These are phyloP conservation scores for Boletus fagicola DNA, from an alignment of 768 basidiomycete genomes.

Conservation along the genomic window DNA sequence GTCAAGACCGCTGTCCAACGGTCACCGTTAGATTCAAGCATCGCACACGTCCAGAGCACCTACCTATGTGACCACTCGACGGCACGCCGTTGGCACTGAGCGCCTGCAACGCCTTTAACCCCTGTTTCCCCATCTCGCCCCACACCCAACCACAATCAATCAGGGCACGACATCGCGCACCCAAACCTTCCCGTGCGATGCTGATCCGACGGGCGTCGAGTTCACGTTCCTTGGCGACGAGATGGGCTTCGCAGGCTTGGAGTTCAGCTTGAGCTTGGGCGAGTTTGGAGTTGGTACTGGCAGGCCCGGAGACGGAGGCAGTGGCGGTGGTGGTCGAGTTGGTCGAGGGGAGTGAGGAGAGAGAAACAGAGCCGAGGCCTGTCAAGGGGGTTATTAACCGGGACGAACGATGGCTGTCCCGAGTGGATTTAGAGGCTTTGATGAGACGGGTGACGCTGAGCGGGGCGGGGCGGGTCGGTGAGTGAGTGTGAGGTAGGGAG, in stretches of 20 bases:
- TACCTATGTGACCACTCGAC: slow-evolving; percentile 1
- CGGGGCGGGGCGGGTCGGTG: not conserved
- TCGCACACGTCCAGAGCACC: not conserved
- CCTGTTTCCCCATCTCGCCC: slow-evolving; percentile 66
- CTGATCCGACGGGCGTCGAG: slow-evolving; percentile 50
- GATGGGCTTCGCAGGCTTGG: slow-evolving; percentile 77
- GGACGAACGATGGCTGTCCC: slow-evolving; percentile 38
- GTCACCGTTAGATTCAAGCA: not conserved
- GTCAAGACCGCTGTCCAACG: not conserved
- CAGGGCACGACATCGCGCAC: slow-evolving; percentile 60
- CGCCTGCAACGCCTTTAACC: slow-evolving; percentile 35
- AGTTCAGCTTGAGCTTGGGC: slow-evolving; percentile 69
- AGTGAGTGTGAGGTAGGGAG: not conserved
- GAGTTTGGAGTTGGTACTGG: slow-evolving; percentile 44
- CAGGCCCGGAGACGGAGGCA: slow-evolving; percentile 15
- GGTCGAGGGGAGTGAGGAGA: slow-evolving; percentile 40
- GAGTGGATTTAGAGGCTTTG: slow-evolving; percentile 64
- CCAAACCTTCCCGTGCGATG: slow-evolving; percentile 62
- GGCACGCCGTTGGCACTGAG: slow-evolving; percentile 1
- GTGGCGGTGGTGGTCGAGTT: slow-evolving; percentile 27
- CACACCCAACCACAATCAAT: slow-evolving; percentile 68
- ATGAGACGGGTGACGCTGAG: slow-evolving; percentile 73
- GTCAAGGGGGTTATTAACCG: slow-evolving; percentile 14
- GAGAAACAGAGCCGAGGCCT: slow-evolving; percentile 42
- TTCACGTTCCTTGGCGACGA: slow-evolving; percentile 67